Conservation (phyloP, 805 yeast species). For the Candida ortonii region DNA sequence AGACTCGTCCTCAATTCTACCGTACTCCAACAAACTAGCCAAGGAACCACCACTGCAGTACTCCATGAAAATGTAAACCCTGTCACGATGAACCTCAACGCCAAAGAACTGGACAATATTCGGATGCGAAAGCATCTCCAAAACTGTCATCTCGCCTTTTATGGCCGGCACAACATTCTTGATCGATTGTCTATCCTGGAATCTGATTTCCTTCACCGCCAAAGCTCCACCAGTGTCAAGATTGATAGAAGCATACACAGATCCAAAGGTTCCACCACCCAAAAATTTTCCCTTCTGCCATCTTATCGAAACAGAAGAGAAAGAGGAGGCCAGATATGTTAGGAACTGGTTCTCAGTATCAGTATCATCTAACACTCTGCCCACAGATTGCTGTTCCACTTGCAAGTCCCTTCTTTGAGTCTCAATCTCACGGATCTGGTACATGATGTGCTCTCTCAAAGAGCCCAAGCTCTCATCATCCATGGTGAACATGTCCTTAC, state of each 20-base stretch:
- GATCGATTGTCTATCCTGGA: constrained; percentile 84
- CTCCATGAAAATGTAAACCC: constrained; percentile 95
- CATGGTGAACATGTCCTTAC: constrained; percentile 53
- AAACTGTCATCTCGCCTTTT: constrained; percentile 93
- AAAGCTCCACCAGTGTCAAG: constrained; percentile 92
- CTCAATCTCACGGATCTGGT: constrained; percentile 64
- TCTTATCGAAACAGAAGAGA: constrained; percentile 85
- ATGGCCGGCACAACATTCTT: constrained; percentile 82
- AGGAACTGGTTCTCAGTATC: constrained; percentile 86
- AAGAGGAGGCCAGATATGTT: constrained; percentile 80
- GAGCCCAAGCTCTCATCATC: constrained; percentile 53
- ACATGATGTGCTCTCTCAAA: constrained; percentile 66
- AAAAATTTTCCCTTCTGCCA: constrained; percentile 96
- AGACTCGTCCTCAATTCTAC: constrained; percentile 92
- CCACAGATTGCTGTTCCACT: constrained; percentile 56
- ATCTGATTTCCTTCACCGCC: constrained; percentile 94
- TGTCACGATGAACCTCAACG: constrained; percentile 94
- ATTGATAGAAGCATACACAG: constrained; percentile 87
- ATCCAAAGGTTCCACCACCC: constrained; percentile 96
- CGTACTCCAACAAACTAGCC: constrained; percentile 80
- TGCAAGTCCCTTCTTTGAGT: constrained; percentile 42
- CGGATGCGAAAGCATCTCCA: constrained; percentile 94
- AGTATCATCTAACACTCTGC: constrained; percentile 84
- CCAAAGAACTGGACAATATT: constrained; percentile 96
- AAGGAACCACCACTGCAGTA: constrained; percentile 95